Base-by-base conservation (phyloP, 208 protist genomes). In the Leptomonas pyrrhocoris region DNA sequence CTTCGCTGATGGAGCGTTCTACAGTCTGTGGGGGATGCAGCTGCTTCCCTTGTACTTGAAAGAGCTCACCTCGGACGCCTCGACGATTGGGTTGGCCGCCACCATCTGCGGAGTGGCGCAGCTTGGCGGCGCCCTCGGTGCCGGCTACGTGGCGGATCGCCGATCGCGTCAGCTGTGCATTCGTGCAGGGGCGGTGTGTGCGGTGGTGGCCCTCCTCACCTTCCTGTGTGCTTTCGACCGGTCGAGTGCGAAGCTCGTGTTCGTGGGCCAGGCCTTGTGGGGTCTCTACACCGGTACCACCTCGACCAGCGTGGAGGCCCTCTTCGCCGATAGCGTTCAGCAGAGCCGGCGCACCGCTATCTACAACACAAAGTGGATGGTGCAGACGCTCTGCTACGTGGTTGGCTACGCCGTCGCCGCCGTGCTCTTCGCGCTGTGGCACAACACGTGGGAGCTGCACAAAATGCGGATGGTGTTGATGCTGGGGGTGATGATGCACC, bases 351-450 rank as follows among this genome's bases (percentile, higher is more conserved):
- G 87, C 2, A 77, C 74, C 27, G 36, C 40, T 48, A 73, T 85
- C 30, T 93, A 93, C 70, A 93, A 85, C 57, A 31, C 79, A 28
- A 93, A 93, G 77, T 93, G 87, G 84, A 83, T 90, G 4, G 71
- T 85, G 54, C 81, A 90, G 70, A 85, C 82, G 7, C 15, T 86
- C 13, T 88, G 77, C 61, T 81, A 78, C 48, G 69, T 79, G n/a
- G 75, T 90, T 5, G 87, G 87, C 23, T 88, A 80, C 53, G 27
- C 70, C 7, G 21, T 49, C 1, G 74, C 77, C 13, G 63, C 88
- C 54, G 28, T 83, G 12, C 58, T 90, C 68, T 72, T 89, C 23
- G 5, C 65, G 6, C 4, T 42, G 27, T 51, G 83, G 31, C 77
- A 81, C 25, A 86, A 92, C 66, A 50, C 73, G 0, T 89, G 86